Evolutionary conservation across 1,284 basidiomycete species (phyloP), one percentile per base, ranked within the genome.

Genomic region (Mycena citricolor): DNA sequence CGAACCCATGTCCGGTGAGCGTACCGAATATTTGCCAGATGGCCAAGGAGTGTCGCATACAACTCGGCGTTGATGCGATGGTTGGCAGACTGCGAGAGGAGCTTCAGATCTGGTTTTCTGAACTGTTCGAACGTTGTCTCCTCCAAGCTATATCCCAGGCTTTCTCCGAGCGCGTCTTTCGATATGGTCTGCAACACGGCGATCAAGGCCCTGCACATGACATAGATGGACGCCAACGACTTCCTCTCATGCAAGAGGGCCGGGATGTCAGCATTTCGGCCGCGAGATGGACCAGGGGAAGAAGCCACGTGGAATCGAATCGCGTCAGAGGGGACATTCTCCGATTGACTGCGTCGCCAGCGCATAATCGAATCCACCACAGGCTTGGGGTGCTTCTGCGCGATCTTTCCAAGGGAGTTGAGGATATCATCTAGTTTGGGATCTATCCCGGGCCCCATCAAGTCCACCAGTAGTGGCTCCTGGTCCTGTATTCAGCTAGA

Each of bases 111-210:
- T 3, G 90, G 89, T 44, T 76, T 77, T 53, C 79, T 74, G 61
- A 94, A 91, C 52, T 91, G 86, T 47, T 90, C 86, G 59, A 94
- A 95, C 0, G 86, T 90, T 29, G 83, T 85, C 55, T 90, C 84
- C 60, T 95, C 93, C 25, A 95, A 66, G 26, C 73, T 81, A 59
- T 84, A 80, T 0, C 90, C 92, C 47, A 90, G 68, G 1, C 79
- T 71, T 35, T 92, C 90, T 8, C 83, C 83, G 2, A 95, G 68
- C 1, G 81, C 81, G 52, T 91, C 88, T 56, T 83, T 85, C 1
- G 83, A 74, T 16, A 89, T 75, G 12, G 77, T 71, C 38, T 85
- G 79, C 34, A 94, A 76, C 12, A 94, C 79, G 2, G 80, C 82
- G 21, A 92, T 82, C 21, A 95, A 71, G 0, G 89, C 84, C 36